These are phyloP conservation scores for Vickermania ingenoplastis DNA, from an alignment of 208 protist genomes.

Conservation along the genomic window DNA sequence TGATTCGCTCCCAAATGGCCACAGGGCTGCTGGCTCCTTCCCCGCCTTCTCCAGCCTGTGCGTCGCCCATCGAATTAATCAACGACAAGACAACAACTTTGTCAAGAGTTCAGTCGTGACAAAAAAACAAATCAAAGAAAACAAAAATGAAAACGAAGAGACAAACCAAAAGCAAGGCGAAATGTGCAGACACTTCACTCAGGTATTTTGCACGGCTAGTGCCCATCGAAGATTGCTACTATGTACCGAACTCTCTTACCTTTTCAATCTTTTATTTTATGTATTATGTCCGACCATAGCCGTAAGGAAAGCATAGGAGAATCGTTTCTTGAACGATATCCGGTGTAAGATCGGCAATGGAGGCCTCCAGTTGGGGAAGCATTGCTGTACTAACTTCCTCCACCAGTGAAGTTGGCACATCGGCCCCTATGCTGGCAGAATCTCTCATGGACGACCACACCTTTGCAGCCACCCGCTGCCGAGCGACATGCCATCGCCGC, in stretches of 20 bases:
- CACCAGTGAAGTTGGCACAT: neutral
- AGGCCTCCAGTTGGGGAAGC: constrained; percentile 25
- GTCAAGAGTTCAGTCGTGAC: constrained; percentile 9
- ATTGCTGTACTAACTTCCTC: neutral
- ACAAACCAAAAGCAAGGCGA: no score
- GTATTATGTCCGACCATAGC: constrained; percentile 4
- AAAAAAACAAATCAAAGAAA: no score
- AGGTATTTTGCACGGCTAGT: no score
- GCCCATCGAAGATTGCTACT: no score
- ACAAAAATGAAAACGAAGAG: no score
- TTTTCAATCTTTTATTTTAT: no score
- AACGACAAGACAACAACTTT: constrained; percentile 8
- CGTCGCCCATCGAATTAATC: no score
- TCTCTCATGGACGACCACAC: constrained; percentile 11
- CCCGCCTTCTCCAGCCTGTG: no score
- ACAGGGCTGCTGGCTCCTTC: neutral
- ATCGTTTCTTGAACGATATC: constrained; percentile 72
- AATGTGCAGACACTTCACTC: no score
- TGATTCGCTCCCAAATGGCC: constrained; percentile 45
- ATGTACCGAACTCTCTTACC: no score
- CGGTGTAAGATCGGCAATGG: constrained; percentile 25
- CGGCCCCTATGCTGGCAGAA: neutral
- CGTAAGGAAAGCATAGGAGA: constrained; percentile 70
- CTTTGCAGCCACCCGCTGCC: constrained; percentile 26
- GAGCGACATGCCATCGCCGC: constrained; percentile 68